Conservation (phyloP, 306 rosid genomes). For the Astragalus glycyphyllos region DNA sequence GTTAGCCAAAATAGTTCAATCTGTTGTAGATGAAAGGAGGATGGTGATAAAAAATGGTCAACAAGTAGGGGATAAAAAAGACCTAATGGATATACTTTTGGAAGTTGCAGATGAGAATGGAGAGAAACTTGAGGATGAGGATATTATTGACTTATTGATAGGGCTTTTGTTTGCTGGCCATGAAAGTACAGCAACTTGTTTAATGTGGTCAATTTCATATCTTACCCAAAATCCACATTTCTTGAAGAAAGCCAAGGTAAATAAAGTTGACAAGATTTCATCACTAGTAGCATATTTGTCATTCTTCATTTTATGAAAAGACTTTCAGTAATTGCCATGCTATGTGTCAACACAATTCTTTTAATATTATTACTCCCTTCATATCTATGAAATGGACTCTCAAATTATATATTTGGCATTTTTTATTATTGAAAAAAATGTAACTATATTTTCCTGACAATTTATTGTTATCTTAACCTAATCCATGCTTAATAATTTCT, state of each 20-base stretch:
- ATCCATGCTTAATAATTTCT: no score
- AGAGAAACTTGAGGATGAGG: slow-evolving; percentile 50
- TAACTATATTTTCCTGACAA: no score
- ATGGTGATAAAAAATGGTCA: not conserved
- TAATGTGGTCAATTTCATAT: not conserved
- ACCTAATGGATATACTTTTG: slow-evolving; percentile 51
- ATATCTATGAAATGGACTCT: no score
- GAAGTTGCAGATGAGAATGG: slow-evolving; percentile 49
- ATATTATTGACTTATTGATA: slow-evolving; percentile 51
- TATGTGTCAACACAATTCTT: no score
- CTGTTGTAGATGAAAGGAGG: slow-evolving; percentile 31
- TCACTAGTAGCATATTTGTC: no score
- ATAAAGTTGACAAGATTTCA: not conserved
- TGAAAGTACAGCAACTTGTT: not conserved
- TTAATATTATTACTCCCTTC: no score
- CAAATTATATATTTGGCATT: no score
- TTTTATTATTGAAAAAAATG: no score
- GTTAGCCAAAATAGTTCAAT: slow-evolving; percentile 16
- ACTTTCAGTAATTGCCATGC: no score
- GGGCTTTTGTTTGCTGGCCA: no score
- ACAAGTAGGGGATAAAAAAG: slow-evolving; percentile 35
- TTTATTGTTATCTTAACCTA: no score
- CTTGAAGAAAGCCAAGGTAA: slow-evolving; percentile 20
- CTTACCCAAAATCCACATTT: not conserved
- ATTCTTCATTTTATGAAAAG: no score